Evolutionary conservation across 768 basidiomycete species (phyloP).

Genomic region (Boletus tomentosulus): DNA sequence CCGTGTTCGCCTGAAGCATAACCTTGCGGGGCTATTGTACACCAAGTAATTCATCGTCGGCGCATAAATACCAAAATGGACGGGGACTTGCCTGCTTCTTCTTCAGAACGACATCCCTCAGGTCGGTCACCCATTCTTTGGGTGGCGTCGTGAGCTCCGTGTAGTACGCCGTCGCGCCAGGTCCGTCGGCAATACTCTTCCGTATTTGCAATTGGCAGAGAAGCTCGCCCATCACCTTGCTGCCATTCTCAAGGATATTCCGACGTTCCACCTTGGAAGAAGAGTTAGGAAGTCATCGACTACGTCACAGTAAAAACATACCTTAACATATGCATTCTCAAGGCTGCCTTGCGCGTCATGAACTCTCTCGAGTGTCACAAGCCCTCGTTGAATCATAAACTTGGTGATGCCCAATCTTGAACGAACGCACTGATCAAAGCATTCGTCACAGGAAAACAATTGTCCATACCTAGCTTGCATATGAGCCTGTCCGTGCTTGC

Average conservation of each 20-base stretch:
- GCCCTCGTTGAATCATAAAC: constrained; percentile 65
- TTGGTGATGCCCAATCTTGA: constrained; percentile 77
- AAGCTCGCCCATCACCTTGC: constrained; percentile 65
- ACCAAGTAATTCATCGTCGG: not conserved
- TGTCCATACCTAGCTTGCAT: constrained; percentile 77
- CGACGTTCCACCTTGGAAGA: constrained; percentile 61
- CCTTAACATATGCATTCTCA: constrained; percentile 66
- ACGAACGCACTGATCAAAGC: not conserved
- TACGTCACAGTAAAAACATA: constrained; percentile 30
- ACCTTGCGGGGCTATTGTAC: constrained; percentile 68
- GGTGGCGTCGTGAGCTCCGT: constrained; percentile 73
- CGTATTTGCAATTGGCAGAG: constrained; percentile 78
- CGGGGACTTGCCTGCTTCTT: constrained; percentile 68
- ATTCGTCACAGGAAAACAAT: not conserved
- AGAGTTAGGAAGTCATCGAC: not conserved
- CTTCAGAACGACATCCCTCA: constrained; percentile 70
- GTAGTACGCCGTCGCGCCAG: constrained; percentile 76
- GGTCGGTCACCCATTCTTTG: constrained; percentile 66
- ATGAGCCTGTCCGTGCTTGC: constrained; percentile 86
- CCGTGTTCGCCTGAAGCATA: constrained; percentile 80
- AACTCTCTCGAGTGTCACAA: constrained; percentile 68
- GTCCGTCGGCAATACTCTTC: constrained; percentile 81
- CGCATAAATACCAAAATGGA: not conserved
- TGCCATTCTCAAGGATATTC: constrained; percentile 61
- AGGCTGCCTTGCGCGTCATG: constrained; percentile 54